Evolutionary conservation across 225 moss, liverwort and hornwort genomes (phyloP).

Genomic region (Takakia lepidozioides): DNA sequence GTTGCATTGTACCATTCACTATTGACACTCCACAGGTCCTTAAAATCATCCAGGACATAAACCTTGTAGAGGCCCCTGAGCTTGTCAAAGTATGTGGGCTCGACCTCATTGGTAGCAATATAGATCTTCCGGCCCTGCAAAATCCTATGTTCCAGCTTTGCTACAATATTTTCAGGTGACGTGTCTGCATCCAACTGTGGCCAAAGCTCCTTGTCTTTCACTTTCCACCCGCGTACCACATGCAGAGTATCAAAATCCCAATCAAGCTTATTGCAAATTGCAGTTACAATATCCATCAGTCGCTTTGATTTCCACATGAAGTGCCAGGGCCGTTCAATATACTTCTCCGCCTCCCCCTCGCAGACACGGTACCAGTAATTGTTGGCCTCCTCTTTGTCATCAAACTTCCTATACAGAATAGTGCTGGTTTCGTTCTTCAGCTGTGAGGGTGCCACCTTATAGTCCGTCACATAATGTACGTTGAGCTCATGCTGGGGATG

Average conservation of each 20-base stretch:
- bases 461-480: conserved; percentile 26
- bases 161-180: conserved; percentile 50
- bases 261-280: conserved; percentile 78
- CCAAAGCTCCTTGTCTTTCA: conserved; percentile 52
- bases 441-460: conserved; percentile 35
- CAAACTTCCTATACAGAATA: conserved; percentile 57
- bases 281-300: conserved; percentile 72
- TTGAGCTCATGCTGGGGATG: conserved; percentile 12
- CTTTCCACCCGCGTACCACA: conserved; percentile 74
- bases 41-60: conserved; percentile 59
- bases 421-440: conserved; percentile 27
- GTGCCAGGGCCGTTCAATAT: conserved; percentile 70
- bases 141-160: conserved; percentile 48
- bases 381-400: conserved; percentile 18
- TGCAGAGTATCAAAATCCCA: conserved; percentile 92
- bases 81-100: conserved; percentile 59
- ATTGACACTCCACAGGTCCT: conserved; percentile 52
- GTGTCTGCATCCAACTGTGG: conserved; percentile 74
- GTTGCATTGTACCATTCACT: conserved; percentile 77
- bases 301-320: conserved; percentile 83
- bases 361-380: conserved; percentile 87
- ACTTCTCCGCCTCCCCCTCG: conserved; percentile 66
- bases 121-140: conserved; percentile 58
- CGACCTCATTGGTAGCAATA: conserved; percentile 77
- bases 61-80: conserved; percentile 63